Evolutionary conservation across 495 filamentous ascomycete genomes (phyloP), one percentile per base, ranked within the genome.

Genomic region (Aspergillus sclerotioniger): DNA sequence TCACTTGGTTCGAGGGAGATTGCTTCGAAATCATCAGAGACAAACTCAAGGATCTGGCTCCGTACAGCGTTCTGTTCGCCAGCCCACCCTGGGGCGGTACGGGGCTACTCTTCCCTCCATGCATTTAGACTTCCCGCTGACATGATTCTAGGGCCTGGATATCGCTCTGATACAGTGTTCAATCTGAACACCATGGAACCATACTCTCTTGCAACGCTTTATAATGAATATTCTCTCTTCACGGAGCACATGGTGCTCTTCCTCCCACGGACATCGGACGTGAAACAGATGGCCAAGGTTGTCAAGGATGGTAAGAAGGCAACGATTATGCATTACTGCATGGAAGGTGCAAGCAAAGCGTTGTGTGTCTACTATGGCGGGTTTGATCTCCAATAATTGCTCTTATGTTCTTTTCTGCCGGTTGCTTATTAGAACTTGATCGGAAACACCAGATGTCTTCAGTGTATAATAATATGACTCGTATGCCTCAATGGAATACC

Each of bases 61-160:
- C 74, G 2, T 78, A 79, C 29, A 87, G 87, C 33, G 80, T 89
- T 10, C 66, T 97, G 2, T 98, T 98, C 75, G 89, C 87, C 6
- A 96, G 91, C 62, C 94, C 94, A 33, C 94, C 94, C 0, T 98
- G 94, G 94, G 94, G 94, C 58, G 94, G 85, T 87, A 74, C 61
- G 81, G 66, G 13, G 9, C 47, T 13, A 3, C 49, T 28, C 10
- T 8, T 50, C 15, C 20, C 16, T 52, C 7, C 15, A n/a, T 45
- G 1, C 8, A 43, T 25, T 16, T 13, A 7, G 13, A 16, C 6
- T n/a, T 32, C 2, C 32, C 0, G 7, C 53, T 66, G 37, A 51
- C 57, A 58, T 35, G 44, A 15, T 0, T 21, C 6, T 46, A 88
- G 85, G 94, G 2, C 90, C 91, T 4, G 84, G 82, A 35, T 98